Evolutionary conservation across 2,329 filamentous ascomycete genomes (phyloP), one percentile per base, ranked within the genome.

Genomic region (Colletotrichum incanum): DNA sequence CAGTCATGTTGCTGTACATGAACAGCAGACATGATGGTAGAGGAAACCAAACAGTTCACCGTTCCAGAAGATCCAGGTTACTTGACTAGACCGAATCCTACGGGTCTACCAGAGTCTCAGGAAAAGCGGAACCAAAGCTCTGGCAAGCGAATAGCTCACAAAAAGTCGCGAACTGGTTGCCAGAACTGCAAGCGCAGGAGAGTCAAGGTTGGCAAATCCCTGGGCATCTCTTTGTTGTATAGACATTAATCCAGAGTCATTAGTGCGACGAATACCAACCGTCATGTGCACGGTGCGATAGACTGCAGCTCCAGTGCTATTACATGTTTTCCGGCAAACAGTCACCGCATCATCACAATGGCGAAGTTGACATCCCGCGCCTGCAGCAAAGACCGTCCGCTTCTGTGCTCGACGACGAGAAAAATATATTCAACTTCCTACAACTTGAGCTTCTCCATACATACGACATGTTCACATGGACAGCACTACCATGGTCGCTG

Each of bases 361-460:
- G 6, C 20, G 18, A 31, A 8, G 14, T 52, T 14, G 16, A 23
- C 12, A 20, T 20, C 12, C 52, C 45, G 49, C 26, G 12, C 4
- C 26, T 31, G 3, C 5, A 52, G 6, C 14, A 5, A 16, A 16
- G 18, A 16, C 28, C 49, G 12, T 7, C 26, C 5, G 12, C 49
- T 6, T 12, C 23, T 52, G 12, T 52, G 23, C 49, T 12, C 31
- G 23, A 28, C 23, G 37, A 28, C 5, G 12, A 26, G 4, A 8
- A 18, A 5, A 31, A 12, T 23, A 31, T 37, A 1, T 39, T 69
- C 3, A 41, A 72, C 2, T 31, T 72, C 8, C 49, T 65, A 5
- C 67, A 68, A 16, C 65, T 72, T 0, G 70, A 72, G 28, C 66
- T 72, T 16, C n/a, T 72, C 2, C 59, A 65, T 6, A 65, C 70